Evolutionary conservation across 257 asterid species (phyloP), one percentile per base, ranked within the genome.

Genomic region (Ocimum tenuiflorum): DNA sequence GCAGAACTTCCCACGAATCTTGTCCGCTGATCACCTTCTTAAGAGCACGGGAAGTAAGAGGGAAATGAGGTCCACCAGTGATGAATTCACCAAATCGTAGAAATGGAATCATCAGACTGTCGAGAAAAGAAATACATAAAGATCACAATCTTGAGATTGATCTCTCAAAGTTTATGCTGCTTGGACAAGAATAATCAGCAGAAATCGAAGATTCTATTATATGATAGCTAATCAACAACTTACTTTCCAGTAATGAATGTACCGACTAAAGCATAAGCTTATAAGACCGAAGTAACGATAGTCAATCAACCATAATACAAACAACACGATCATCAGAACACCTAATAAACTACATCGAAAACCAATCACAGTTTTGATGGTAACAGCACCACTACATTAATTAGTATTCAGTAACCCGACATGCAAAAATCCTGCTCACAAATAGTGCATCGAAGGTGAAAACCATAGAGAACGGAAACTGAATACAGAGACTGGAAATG

Each of bases 1-100:
- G 82, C 74, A 88, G 50, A 69, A 90, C 83, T 57, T 90, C 97
- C 19, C 19, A 17, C 47, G 99, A 89, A 77, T 97, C 96, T 68
- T 89, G 68, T 58, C 99, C 99, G 39, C 90, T 81, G 80, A 92
- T 78, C 24, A 92, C 95, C 84, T 87, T 89, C 95, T 88, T 92
- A 33, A 92, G 70, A 45, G 99, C 97, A 74, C 88, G 94, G 35
- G 97, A 69, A 58, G 87, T 86, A 52, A 92, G 74, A 61, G 97
- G 83, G 77, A 92, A 89, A 79, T 89, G 97, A 57, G 94, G 88
- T 62, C 97, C 95, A 31, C 96, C 95, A 31, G 91, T 77, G 46
- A 92, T 42, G 33, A 75, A 48, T 78, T 92, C 97, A 10, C 97
- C 99, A 58, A 92, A 78, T 27, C 97, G 88, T 42, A 92, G 81